These are phyloP conservation scores for Begonia loranthoides DNA, from an alignment of 306 rosid species.

Conservation along the genomic window DNA sequence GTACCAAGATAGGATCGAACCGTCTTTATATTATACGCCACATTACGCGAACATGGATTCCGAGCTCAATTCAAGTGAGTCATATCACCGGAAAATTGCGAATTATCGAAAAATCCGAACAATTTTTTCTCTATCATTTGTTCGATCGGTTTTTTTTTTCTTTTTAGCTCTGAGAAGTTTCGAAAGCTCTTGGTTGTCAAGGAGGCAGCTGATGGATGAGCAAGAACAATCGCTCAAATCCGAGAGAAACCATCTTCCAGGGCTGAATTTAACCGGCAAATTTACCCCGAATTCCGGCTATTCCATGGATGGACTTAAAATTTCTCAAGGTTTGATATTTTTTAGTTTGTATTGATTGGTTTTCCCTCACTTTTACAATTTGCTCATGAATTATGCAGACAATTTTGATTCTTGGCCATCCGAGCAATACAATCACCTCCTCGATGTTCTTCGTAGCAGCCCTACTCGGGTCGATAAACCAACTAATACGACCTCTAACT, in stretches of 20 bases:
- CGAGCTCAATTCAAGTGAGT: constrained; percentile 46
- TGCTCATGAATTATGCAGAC: constrained; percentile 21
- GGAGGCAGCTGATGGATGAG: constrained; percentile 44
- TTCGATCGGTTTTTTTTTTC: neutral
- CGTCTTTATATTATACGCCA: constrained; percentile 16
- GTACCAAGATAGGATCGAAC: constrained; percentile 39
- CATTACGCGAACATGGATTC: constrained; percentile 25
- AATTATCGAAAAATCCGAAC: neutral
- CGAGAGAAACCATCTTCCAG: constrained; percentile 33
- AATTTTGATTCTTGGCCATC: constrained; percentile 21
- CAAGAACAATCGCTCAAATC: constrained; percentile 33
- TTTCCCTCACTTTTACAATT: neutral
- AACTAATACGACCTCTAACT: constrained; percentile 16
- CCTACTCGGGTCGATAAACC: constrained; percentile 23
- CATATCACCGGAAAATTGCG: neutral
- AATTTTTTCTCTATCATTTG: neutral
- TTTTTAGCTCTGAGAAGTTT: constrained; percentile 33
- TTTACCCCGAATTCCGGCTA: constrained; percentile 21
- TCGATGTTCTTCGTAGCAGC: constrained; percentile 19
- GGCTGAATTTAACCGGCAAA: constrained; percentile 21
- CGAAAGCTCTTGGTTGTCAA: constrained; percentile 23
- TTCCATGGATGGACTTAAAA: constrained; percentile 23
- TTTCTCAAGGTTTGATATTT: constrained; percentile 21
- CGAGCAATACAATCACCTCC: constrained; percentile 20
- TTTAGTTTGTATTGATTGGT: neutral